A percentile compares a stretch with the other conserved stretches of the same genome.
These are phyloP conservation scores for Aspergillus sp. DNA, from an alignment of 2,329 filamentous ascomycete genomes.

Conservation along the genomic window DNA sequence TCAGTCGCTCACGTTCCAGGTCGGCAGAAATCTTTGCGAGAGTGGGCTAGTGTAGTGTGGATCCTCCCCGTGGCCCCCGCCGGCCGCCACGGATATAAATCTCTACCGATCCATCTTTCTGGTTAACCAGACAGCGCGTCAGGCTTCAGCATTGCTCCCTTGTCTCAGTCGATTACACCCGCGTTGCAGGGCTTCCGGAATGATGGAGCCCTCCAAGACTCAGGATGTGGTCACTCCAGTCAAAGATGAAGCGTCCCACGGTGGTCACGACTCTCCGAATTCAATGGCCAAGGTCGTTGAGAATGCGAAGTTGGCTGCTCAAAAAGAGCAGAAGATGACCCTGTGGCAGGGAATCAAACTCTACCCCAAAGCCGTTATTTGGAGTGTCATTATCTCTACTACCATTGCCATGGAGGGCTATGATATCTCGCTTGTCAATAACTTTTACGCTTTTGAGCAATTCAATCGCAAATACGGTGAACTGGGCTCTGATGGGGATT, in stretches of 20 bases:
- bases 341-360: conserved; percentile 73
- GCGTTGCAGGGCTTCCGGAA: conserved; percentile 6
- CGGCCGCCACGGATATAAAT: conserved; percentile 13
- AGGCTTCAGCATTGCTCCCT: not conserved
- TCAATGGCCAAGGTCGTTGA: conserved; percentile 36
- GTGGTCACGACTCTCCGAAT: conserved; percentile 20
- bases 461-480: conserved; percentile 45
- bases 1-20: not conserved
- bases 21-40: conserved; percentile 6
- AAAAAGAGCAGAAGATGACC: conserved; percentile 63
- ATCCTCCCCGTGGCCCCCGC: conserved; percentile 8
- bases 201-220: conserved; percentile 30
- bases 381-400: conserved; percentile 84
- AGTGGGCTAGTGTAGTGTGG: conserved; percentile 13
- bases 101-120: conserved; percentile 14
- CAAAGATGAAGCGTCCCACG: conserved; percentile 18
- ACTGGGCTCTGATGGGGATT: conserved; percentile 30
- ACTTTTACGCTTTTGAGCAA: conserved; percentile 62
- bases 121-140: not conserved
- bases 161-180: not conserved
- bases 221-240: conserved; percentile 28
- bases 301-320: conserved; percentile 44
- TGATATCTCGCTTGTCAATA: conserved; percentile 77
- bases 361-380: conserved; percentile 83
- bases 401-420: conserved; percentile 92